A percentile compares a stretch with the other conserved stretches of the same genome.
Evolutionary conservation across 1,284 basidiomycete species (phyloP).

Genomic region (Athelia sp.): DNA sequence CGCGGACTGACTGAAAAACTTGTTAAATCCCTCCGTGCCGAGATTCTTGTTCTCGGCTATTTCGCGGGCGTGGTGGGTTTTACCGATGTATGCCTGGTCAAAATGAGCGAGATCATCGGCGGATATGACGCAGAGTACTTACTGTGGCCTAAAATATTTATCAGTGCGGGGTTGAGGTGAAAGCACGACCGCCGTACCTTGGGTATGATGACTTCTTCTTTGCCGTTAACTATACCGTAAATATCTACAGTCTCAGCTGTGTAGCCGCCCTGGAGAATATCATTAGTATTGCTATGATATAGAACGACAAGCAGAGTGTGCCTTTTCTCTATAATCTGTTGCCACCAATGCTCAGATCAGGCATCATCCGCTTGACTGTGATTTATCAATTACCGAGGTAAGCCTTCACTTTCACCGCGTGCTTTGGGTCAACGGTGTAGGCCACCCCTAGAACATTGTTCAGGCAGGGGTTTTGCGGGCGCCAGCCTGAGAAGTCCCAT

Average conservation of each 20-base stretch:
- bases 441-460: slow-evolving; percentile 32
- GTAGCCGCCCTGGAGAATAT: slow-evolving; percentile 47
- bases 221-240: slow-evolving; percentile 39
- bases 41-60: too few relatives aligned
- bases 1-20: too few relatives aligned
- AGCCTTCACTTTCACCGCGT: slow-evolving; percentile 43
- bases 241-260: slow-evolving; percentile 47
- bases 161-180: background rate
- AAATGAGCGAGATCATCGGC: background rate
- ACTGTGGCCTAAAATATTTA: background rate
- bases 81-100: background rate
- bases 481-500: background rate
- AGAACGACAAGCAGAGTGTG: too few relatives aligned
- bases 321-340: slow-evolving; percentile 50
- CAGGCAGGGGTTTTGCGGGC: background rate
- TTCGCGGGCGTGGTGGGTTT: too few relatives aligned
- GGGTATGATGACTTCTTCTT: slow-evolving; percentile 38
- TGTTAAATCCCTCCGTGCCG: too few relatives aligned
- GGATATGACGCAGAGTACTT: too few relatives aligned
- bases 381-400: slow-evolving; percentile 44
- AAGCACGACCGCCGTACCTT: slow-evolving; percentile 23
- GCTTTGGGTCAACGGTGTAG: slow-evolving; percentile 48
- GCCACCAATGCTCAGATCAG: background rate
- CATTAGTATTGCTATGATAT: slow-evolving; percentile 4
- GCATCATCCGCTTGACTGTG: background rate